Evolutionary conservation across 2,329 filamentous ascomycete genomes (phyloP).

Genomic region (Plectosphaerella plurivora): DNA sequence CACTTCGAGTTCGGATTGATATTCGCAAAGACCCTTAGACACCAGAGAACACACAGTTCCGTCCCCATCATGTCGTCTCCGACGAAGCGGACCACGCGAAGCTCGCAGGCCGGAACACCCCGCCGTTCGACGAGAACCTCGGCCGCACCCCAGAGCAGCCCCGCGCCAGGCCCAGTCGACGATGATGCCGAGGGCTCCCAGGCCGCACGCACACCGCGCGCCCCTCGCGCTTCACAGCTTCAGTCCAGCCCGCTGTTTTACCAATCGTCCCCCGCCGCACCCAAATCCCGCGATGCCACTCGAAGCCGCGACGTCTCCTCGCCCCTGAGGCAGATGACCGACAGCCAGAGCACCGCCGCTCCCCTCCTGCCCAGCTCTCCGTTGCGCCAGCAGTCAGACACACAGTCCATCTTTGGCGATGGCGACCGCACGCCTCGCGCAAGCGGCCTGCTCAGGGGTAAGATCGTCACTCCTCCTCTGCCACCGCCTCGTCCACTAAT

Average conservation of each 20-base stretch:
- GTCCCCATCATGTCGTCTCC: conserved; percentile 34
- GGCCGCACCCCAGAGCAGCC: conserved; percentile 39
- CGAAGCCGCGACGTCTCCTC: conserved; percentile 41
- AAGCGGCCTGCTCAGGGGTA: conserved; percentile 60
- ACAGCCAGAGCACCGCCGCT: conserved; percentile 46
- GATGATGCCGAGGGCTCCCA: conserved; percentile 16
- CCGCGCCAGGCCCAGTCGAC: conserved; percentile 19
- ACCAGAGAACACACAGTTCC: conserved; percentile 2
- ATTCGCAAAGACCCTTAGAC: too few species aligned
- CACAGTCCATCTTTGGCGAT: conserved; percentile 44
- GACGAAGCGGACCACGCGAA: conserved; percentile 38
- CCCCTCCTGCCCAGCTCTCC: conserved; percentile 51
- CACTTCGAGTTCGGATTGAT: too few species aligned
- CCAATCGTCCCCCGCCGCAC: conserved; percentile 38
- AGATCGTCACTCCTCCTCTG: conserved; percentile 15
- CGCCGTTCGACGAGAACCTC: conserved; percentile 26
- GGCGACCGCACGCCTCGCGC: conserved; percentile 68
- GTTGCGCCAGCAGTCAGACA: conserved; percentile 53
- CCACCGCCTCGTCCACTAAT: too few species aligned
- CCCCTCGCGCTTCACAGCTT: conserved; percentile 42
- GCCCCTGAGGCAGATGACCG: conserved; percentile 52
- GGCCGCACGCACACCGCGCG: conserved; percentile 37
- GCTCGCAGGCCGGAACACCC: conserved; percentile 45
- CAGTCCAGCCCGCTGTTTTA: conserved; percentile 82
- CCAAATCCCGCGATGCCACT: conserved; percentile 19